Conservation (phyloP, 1,284 basidiomycete species). For the Leccinum colubrinum region DNA sequence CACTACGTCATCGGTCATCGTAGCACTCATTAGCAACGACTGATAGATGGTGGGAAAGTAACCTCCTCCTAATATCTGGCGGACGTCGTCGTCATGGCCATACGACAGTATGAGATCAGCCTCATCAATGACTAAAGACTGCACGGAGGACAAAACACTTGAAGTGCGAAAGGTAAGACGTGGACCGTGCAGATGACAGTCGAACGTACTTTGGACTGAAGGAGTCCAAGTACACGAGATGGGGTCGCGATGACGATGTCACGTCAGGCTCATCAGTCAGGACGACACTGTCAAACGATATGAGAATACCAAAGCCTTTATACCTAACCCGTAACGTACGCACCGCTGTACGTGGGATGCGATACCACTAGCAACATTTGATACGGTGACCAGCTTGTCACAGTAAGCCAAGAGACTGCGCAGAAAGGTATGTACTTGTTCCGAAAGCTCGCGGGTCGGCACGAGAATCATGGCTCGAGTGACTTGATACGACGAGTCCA, state of each 20-base stretch:
- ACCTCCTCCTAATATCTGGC: constrained; percentile 75
- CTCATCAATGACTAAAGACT: constrained; percentile 95
- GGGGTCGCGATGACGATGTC: constrained; percentile 92
- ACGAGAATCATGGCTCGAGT: constrained; percentile 89
- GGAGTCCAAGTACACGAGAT: constrained; percentile 74
- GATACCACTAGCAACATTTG: constrained; percentile 80
- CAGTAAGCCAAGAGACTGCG: constrained; percentile 70
- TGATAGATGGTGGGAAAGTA: constrained; percentile 90
- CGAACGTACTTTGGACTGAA: constrained; percentile 70
- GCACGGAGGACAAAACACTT: constrained; percentile 54
- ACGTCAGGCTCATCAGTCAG: constrained; percentile 82
- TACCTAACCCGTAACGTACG: not conserved
- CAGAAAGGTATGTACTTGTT: constrained; percentile 83
- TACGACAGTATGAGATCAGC: constrained; percentile 98
- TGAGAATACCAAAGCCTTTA: constrained; percentile 2
- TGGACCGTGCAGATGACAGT: not conserved
- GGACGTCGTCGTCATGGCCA: constrained; percentile 44
- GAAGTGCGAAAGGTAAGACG: constrained; percentile 37
- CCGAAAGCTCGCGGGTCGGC: constrained; percentile 91
- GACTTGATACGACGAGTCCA: constrained; percentile 46
- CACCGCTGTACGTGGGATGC: constrained; percentile 79
- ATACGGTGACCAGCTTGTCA: constrained; percentile 70
- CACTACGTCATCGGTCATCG: constrained; percentile 97
- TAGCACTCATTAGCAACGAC: constrained; percentile 97
- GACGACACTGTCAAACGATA: constrained; percentile 49